Evolutionary conservation across 176 grass and related monocot species (phyloP).

Genomic region (Triticum timopheevii): DNA sequence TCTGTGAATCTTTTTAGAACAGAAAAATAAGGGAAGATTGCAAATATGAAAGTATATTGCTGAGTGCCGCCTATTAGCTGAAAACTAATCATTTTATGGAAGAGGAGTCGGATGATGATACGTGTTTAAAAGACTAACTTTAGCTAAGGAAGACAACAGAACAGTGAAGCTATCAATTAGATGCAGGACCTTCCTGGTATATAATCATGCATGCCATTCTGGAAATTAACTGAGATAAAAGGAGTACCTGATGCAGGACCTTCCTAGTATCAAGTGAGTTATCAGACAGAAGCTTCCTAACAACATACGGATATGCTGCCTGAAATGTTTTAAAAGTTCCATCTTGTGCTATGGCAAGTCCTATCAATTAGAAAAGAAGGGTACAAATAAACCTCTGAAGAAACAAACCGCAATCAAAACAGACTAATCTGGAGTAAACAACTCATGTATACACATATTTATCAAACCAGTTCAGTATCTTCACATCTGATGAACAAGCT

Average conservation of each 20-base stretch:
- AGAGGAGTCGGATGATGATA: neutral
- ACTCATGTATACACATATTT: neutral
- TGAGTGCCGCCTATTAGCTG: neutral
- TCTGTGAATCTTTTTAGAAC: neutral
- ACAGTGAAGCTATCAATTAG: neutral
- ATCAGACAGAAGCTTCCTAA: conserved; percentile 63
- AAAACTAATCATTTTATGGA: neutral
- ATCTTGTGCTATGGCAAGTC: conserved; percentile 57
- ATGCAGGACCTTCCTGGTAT: too few relatives aligned
- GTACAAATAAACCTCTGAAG: neutral
- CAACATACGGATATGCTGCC: conserved; percentile 75
- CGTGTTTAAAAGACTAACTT: neutral
- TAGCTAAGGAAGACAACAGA: neutral
- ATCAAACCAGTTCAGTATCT: neutral
- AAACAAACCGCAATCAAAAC: conserved; percentile 2
- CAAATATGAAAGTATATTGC: neutral
- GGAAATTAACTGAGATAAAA: conserved; percentile 11
- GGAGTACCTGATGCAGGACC: conserved; percentile 56
- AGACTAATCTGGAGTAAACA: neutral
- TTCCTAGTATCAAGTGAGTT: conserved; percentile 68
- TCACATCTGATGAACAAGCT: conserved; percentile 29
- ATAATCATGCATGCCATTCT: neutral
- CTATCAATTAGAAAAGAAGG: conserved; percentile 36
- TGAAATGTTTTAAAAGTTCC: conserved; percentile 77
- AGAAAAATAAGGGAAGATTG: neutral